Base-by-base conservation (phyloP, 1,284 basidiomycete species). In the Singerocomus rubriflavus region DNA sequence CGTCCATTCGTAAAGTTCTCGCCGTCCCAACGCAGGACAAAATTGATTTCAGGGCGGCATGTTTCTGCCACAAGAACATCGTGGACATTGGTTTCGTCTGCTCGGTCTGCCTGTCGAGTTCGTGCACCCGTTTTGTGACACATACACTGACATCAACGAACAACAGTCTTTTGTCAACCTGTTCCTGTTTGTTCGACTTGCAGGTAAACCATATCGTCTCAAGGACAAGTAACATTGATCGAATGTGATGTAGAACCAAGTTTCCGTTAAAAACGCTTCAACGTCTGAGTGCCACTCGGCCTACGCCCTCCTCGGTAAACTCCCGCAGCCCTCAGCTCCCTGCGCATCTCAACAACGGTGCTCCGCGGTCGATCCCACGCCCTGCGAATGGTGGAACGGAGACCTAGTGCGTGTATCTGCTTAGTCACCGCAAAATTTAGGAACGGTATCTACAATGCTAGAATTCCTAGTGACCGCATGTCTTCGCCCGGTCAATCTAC, bases 41-140 rank as follows among this genome's bases (percentile, higher is more conserved):
- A 58, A 88, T 98, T 52, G 97, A 99, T 67, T 96, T 99, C 66
- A 81, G 97, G 27, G 97, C 97, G 0, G 95, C 95, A 6, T 99
- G 97, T 69, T 99, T 99, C 74, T 99, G 97, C 70, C 97, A 99
- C 71, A 94, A 98, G 64, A 86, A 88, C 47, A 96, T 98, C 41
- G 85, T 99, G 34, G 96, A 99, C 64, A 83, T 99, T 46, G 97
- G 95, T 33, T 99, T 96, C 63, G 94, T 99, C 25, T 99, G 97
- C 70, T 96, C 93, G 16, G 93, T 98, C 32, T 98, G 94, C 66
- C 72, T 98, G 37, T 95, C 91, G 41, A 97, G 93, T 96, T 62
- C 56, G 88, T 80, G 43, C 27, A 41, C 12, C 14, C 14, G 4
- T 10, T 7, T 7, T 32, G 8, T 26, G 21, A 44, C 27, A 33